phyloP scores from a whole-genome alignment of 2,329 filamentous ascomycete genomes.

The Penicillium griseofulvum region DNA sequence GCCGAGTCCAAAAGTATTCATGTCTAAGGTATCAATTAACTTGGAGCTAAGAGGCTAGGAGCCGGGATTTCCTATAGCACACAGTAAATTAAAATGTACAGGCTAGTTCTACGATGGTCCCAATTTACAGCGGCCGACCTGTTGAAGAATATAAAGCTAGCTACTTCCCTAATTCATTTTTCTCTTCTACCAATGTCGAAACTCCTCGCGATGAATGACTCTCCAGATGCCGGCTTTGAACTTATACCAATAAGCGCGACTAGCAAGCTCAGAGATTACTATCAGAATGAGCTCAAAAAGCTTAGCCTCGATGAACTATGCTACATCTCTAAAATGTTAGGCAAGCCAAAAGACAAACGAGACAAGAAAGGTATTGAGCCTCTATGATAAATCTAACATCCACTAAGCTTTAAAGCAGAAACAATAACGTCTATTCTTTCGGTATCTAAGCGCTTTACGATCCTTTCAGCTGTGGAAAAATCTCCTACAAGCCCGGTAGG shows the following conservation, averaged over 20 bases:
- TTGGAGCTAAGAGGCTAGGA: no score
- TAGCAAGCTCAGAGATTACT: neutral
- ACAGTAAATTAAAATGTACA: no score
- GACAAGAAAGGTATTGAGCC: neutral
- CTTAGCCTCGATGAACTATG: neutral
- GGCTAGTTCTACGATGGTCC: no score
- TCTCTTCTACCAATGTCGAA: neutral
- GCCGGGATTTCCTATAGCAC: no score
- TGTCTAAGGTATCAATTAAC: no score
- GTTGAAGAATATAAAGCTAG: neutral
- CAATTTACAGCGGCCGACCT: neutral
- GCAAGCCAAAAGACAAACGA: no score
- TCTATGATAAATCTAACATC: neutral
- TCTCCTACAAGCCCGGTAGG: neutral
- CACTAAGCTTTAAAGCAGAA: neutral
- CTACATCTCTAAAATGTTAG: neutral
- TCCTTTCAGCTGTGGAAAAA: neutral
- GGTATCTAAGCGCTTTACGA: neutral
- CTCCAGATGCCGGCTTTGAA: neutral
- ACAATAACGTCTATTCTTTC: neutral
- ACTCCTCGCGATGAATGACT: neutral
- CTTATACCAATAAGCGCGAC: neutral
- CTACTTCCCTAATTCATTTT: neutral
- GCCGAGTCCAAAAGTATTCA: no score
- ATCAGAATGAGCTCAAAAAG: neutral